A percentile compares a stretch with the other conserved stretches of the same genome.
Conservation (phyloP, 352 stramenopile species). For the Labyrinthula sp. region DNA sequence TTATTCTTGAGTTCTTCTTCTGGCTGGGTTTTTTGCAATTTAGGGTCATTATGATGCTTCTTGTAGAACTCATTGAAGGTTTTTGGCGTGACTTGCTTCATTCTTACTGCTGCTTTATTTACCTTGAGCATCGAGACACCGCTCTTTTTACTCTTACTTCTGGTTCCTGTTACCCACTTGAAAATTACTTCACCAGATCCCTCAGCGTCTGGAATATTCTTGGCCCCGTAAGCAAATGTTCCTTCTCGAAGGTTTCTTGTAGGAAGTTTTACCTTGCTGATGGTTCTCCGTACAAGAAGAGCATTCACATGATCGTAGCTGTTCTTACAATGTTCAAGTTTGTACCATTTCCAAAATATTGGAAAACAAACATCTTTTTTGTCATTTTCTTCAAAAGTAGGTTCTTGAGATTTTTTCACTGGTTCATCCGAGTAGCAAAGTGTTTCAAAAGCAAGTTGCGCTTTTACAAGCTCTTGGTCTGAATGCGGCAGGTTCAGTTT, state of each 20-base stretch:
- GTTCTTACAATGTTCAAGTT: slow-evolving; percentile 6
- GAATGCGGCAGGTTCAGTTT: too few relatives aligned
- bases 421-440: too few relatives aligned
- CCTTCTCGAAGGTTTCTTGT: slow-evolving; percentile 23
- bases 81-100: slow-evolving; percentile 21
- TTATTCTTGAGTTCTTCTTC: slow-evolving; percentile 24
- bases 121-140: slow-evolving; percentile 23
- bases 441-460: too few relatives aligned
- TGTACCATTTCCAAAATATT: too few relatives aligned
- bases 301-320: slow-evolving; percentile 23
- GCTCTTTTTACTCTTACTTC: slow-evolving; percentile 13
- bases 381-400: too few relatives aligned
- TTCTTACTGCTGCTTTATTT: slow-evolving; percentile 22
- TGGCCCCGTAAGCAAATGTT: slow-evolving; percentile 10
- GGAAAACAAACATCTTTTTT: too few relatives aligned
- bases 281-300: slow-evolving; percentile 19
- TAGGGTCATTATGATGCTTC: slow-evolving; percentile 14
- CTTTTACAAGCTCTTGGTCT: too few relatives aligned
- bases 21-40: slow-evolving; percentile 19
- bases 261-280: slow-evolving; percentile 26
- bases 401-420: too few relatives aligned
- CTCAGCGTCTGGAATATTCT: slow-evolving; percentile 10
- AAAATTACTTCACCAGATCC: slow-evolving; percentile 21
- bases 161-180: slow-evolving; percentile 18
- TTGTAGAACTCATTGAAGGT: slow-evolving; percentile 21